A percentile compares a stretch with the other conserved stretches of the same genome.
Conservation (phyloP, 169 alveolate species). For the Plasmodium falciparum region DNA sequence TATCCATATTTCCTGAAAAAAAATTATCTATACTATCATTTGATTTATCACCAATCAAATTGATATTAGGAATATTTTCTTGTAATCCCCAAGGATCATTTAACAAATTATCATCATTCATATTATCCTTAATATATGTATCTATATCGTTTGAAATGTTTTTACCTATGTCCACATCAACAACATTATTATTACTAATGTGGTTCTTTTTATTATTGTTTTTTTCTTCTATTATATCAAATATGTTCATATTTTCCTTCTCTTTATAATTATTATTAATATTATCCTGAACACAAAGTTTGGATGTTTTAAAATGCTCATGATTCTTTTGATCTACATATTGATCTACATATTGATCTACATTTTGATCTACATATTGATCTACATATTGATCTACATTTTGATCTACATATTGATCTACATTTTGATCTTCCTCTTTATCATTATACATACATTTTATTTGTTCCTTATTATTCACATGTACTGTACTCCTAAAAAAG, state of each 20-base stretch:
- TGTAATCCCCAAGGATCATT: conserved; percentile 49
- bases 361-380: too few relatives aligned
- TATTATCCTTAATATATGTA: conserved; percentile 28
- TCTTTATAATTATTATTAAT: background rate
- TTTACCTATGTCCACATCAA: background rate
- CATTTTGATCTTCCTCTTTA: too few relatives aligned
- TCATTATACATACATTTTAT: background rate
- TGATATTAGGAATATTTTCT: conserved; percentile 23
- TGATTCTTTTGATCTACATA: background rate
- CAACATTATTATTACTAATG: background rate
- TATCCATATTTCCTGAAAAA: background rate
- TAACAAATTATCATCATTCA: conserved; percentile 4
- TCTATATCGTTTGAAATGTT: background rate
- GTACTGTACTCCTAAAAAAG: background rate
- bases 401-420: too few relatives aligned
- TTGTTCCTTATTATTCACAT: background rate
- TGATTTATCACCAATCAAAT: background rate
- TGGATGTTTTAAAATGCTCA: background rate
- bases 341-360: too few relatives aligned
- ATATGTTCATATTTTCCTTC: background rate
- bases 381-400: too few relatives aligned
- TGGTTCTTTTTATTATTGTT: background rate
- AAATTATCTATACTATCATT: conserved; percentile 8
- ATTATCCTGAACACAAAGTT: background rate
- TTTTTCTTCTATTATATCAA: background rate